Conservation (phyloP, 495 filamentous ascomycete genomes). For the Penicillium macrosclerotiorum region DNA sequence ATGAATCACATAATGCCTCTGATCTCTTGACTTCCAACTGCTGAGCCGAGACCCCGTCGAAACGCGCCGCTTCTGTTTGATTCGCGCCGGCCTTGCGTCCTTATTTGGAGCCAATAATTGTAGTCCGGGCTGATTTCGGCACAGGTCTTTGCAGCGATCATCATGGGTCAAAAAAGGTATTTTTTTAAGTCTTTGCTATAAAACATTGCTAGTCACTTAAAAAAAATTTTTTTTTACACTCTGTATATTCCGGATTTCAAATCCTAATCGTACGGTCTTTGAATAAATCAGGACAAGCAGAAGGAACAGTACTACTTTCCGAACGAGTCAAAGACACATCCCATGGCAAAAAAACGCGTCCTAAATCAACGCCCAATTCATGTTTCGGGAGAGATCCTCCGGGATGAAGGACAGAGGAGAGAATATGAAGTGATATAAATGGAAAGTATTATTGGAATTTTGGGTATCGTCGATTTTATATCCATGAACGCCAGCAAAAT, state of each 20-base stretch:
- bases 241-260: background rate
- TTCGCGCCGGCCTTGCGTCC: conserved; percentile 3
- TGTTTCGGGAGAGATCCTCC: background rate
- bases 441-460: conserved; percentile 2
- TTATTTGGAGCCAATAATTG: conserved; percentile 9
- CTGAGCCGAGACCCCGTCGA: background rate
- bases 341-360: background rate
- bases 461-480: conserved; percentile 10
- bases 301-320: background rate
- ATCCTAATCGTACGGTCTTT: background rate
- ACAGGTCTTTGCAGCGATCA: too few species aligned
- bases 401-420: background rate
- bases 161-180: too few species aligned
- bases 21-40: background rate
- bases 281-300: background rate
- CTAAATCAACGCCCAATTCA: background rate
- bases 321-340: background rate
- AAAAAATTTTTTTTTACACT: background rate
- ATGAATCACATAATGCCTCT: too few species aligned
- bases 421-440: background rate
- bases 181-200: too few species aligned
- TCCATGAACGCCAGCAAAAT: conserved; percentile 7
- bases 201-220: too few species aligned
- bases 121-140: too few species aligned
- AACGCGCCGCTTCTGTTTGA: conserved; percentile 10